Evolutionary conservation across 2,329 filamentous ascomycete species (phyloP), one percentile per base, ranked within the genome.

Genomic region (Lecanosticta acicola): DNA sequence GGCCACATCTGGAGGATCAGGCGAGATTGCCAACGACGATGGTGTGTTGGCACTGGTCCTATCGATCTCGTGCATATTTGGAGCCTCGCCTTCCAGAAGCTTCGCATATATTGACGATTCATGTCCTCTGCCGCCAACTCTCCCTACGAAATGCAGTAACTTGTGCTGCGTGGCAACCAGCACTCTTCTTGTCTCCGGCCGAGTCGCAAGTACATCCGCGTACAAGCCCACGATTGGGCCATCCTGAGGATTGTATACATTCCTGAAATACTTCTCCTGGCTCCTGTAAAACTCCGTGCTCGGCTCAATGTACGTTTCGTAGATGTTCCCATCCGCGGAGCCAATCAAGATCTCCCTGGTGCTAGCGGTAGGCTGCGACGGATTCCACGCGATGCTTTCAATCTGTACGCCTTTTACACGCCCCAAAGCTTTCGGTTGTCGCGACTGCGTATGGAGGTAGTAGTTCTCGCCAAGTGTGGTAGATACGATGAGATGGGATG

Each of bases 381-480:
- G 89, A 61, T 94, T 96, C 93, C 93, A 98, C 29, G 91, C 89
- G 50, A 98, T 77, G 52, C 85, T 85, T 66, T 96, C 90, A 48
- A 98, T 87, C 7, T 81, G 76, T 11, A 96, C 87, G 20, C 88
- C 88, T 58, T 91, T 91, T 43, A 98, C 70, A 46, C 88, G 80
- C 11, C 85, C 82, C 29, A 98, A 74, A 5, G 84, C 78, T 53
- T 93, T 87, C 2, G 91, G 89, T 55, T 90, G 85, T 57, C 88
- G 85, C 26, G 90, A 93, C 65, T 97, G 91, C 9, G 89, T 91
- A 66, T 98, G 93, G 8, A 98, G 84, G 68, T 98, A 98, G 73
- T 90, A 98, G 70, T 94, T 97, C 68, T 98, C 93, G 64, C 89
- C 89, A 33, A 89, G 79, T 3, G 88, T 85, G 2, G 93, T 98